Percentiles rank a stretch among this genome's conserved stretches.
phyloP scores from a whole-genome alignment of 305 asterid species.

The Fraxinus greggii region DNA sequence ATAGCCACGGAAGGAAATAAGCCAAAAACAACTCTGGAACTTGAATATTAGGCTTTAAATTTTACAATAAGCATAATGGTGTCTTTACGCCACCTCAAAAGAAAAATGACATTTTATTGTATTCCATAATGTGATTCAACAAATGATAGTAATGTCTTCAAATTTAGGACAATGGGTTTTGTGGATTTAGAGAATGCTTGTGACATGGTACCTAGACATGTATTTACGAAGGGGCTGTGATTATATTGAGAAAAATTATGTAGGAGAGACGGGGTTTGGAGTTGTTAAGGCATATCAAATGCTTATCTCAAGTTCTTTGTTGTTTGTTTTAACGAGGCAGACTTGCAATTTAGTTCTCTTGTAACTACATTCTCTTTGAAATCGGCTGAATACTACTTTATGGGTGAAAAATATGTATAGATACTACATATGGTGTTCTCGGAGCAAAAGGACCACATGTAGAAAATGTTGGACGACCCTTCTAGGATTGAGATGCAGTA shows the following conservation, averaged over 20 bases:
- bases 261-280: not conserved
- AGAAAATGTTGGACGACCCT: too few species aligned
- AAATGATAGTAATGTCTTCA: not conserved
- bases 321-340: not conserved
- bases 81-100: not conserved
- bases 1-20: not conserved
- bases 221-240: not conserved
- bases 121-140: not conserved
- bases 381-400: too few species aligned
- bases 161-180: not conserved
- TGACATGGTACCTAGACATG: not conserved
- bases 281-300: not conserved
- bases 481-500: too few species aligned
- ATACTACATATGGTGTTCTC: too few species aligned
- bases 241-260: not conserved
- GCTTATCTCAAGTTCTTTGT: not conserved
- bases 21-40: not conserved
- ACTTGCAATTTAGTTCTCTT: too few species aligned
- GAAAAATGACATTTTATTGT: not conserved
- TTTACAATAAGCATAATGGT: not conserved
- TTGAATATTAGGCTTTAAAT: not conserved
- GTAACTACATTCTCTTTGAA: too few species aligned
- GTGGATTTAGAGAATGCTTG: not conserved
- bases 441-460: too few species aligned
- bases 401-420: too few species aligned